Base-by-base conservation (phyloP, 352 stramenopile species). In the Elongisporangium undulatum region DNA sequence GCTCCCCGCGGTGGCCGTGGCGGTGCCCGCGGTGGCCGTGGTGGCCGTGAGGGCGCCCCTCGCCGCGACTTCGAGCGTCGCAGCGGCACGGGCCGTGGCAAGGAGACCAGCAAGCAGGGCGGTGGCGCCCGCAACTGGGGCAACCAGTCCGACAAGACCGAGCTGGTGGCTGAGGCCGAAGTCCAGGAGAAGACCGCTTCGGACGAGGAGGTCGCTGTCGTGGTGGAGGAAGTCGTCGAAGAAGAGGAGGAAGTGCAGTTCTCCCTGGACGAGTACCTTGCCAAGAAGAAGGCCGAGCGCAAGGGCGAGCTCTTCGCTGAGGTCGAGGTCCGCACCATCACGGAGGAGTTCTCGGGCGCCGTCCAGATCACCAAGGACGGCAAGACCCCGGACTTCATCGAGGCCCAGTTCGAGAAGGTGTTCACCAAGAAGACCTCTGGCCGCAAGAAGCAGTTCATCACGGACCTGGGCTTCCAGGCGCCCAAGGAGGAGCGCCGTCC, bases 101-200 rank as follows among this genome's bases (percentile, higher is more conserved):
- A 95, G 68, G 96, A 99, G 77, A 94, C 91, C 66, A 98, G 90
- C 73, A 98, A 98, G 81, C 84, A 88, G 63, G 96, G 96, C 51
- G 94, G 90, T 57, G 96, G 96, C 72, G 92, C 90, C 63, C 92
- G 83, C 78, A 99, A 99, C 84, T 99, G 96, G 96, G 96, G 96
- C 71, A 97, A 98, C 82, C 83, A 96, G 60, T 75, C 94, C 63
- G 92, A 97, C 74, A 90, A 97, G 71, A 84, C 83, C 52, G 90
- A 95, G 66, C 89, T 97, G 58, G 60, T 66, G 26, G 75, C 74
- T 26, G 77, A 87, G 66, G 79, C 79, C 21, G 75, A 62, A 49
- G 68, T 74, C 45, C 75, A 87, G 68, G 79, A 89, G 39, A 72
- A 68, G 29, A 84, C 85, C 74, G 56, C 56, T 26, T 77, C 66